phyloP scores from a whole-genome alignment of 257 asterid genomes.

The Cruciata laevipes region DNA sequence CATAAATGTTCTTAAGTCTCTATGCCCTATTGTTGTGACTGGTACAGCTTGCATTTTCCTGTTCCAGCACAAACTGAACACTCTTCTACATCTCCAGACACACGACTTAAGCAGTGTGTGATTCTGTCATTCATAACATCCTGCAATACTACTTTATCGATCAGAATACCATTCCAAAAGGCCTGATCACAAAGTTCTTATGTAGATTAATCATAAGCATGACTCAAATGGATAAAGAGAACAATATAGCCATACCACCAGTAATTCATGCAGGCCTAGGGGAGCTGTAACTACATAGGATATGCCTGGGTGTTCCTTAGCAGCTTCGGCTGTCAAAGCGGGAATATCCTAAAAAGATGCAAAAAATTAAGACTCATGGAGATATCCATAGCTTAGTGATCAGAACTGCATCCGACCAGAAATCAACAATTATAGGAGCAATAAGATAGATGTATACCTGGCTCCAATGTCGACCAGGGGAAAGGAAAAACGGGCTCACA shows the following conservation, averaged over 20 bases:
- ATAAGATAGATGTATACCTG: slow-evolving; percentile 35
- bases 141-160: slow-evolving; percentile 33
- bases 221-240: not conserved
- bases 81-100: slow-evolving; percentile 73
- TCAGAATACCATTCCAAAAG: not conserved
- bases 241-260: slow-evolving; percentile 46
- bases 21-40: not conserved
- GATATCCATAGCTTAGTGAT: not conserved
- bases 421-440: not conserved
- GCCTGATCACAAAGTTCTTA: not conserved
- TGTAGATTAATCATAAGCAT: not conserved
- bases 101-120: slow-evolving; percentile 76
- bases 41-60: slow-evolving; percentile 63
- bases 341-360: slow-evolving; percentile 47
- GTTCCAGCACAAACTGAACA: slow-evolving; percentile 96
- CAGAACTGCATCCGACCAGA: not conserved
- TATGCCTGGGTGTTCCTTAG: slow-evolving; percentile 88
- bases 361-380: slow-evolving; percentile 23
- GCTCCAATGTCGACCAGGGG: slow-evolving; percentile 93
- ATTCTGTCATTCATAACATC: slow-evolving; percentile 86
- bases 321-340: slow-evolving; percentile 86
- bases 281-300: slow-evolving; percentile 52
- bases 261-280: slow-evolving; percentile 75
- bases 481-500: slow-evolving; percentile 93
- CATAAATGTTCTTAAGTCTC: not conserved